These are phyloP conservation scores for Tardiomyces digboiensis DNA, from an alignment of 1,139 yeast genomes.

Conservation along the genomic window DNA sequence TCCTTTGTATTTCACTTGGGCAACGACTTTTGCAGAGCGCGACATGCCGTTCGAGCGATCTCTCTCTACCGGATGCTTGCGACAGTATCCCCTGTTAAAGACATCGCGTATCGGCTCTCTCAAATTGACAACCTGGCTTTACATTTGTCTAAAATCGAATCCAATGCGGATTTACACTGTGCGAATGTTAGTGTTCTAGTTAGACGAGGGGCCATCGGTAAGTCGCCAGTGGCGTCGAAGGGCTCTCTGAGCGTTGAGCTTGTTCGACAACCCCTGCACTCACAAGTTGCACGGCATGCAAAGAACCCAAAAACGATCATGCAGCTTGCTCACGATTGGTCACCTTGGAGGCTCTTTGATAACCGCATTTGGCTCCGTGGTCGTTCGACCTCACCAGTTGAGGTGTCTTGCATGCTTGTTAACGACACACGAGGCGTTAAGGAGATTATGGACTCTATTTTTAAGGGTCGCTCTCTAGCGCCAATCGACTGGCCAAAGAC, in stretches of 20 bases:
- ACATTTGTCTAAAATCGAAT: neutral
- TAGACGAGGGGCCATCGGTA: neutral
- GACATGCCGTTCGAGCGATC: neutral
- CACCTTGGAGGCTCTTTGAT: slow-evolving; percentile 19
- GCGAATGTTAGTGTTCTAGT: neutral
- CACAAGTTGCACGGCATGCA: neutral
- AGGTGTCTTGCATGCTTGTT: neutral
- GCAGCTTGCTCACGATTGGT: slow-evolving; percentile 8
- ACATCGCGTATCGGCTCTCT: neutral
- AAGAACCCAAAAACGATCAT: too few relatives aligned
- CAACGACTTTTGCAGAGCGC: neutral
- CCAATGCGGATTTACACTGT: neutral
- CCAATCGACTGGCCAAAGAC: neutral
- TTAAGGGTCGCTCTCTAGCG: neutral
- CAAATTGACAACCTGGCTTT: neutral
- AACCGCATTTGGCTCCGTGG: slow-evolving; percentile 21
- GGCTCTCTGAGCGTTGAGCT: neutral
- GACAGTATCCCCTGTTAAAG: neutral
- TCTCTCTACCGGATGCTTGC: neutral
- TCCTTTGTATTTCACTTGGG: neutral
- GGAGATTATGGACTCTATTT: neutral
- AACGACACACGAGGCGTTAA: neutral
- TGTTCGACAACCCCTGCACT: neutral
- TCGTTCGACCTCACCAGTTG: neutral
- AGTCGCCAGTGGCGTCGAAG: neutral